These are phyloP conservation scores for Aureobasidium sp. DNA, from an alignment of 2,329 filamentous ascomycete genomes.

Conservation along the genomic window DNA sequence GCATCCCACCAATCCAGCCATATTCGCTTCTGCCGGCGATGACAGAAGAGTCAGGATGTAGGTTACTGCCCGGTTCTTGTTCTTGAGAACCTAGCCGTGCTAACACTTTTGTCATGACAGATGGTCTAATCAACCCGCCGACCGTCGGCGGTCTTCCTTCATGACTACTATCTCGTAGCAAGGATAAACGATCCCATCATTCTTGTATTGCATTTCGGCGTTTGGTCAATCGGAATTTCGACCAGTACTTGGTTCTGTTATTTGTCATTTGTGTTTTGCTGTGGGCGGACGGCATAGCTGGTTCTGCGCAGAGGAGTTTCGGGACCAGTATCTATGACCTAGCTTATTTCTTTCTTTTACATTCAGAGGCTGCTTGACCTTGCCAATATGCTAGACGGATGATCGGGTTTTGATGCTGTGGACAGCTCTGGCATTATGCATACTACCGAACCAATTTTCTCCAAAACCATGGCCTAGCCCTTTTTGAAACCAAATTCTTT, in stretches of 20 bases:
- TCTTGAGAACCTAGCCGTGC: neutral
- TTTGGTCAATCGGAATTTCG: neutral
- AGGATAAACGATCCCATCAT: neutral
- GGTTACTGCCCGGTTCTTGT: slow-evolving; percentile 29
- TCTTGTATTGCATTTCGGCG: neutral
- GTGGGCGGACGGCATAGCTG: neutral
- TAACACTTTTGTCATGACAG: neutral
- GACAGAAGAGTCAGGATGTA: slow-evolving; percentile 80
- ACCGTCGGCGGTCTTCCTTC: neutral
- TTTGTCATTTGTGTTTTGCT: neutral
- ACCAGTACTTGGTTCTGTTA: neutral
- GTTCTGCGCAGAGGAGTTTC: neutral
- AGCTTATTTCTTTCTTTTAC: neutral
- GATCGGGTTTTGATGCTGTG: neutral
- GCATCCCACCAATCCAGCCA: slow-evolving; percentile 72
- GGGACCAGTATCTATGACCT: neutral
- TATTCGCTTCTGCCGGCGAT: slow-evolving; percentile 89
- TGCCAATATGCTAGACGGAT: neutral
- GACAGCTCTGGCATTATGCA: neutral
- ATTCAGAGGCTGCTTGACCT: neutral
- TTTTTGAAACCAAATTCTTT: neutral
- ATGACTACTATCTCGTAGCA: neutral
- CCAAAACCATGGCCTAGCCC: neutral
- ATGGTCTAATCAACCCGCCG: slow-evolving; percentile 5
- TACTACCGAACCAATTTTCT: neutral